Conservation (phyloP, 257 asterid species). For the Solanum acaule region DNA sequence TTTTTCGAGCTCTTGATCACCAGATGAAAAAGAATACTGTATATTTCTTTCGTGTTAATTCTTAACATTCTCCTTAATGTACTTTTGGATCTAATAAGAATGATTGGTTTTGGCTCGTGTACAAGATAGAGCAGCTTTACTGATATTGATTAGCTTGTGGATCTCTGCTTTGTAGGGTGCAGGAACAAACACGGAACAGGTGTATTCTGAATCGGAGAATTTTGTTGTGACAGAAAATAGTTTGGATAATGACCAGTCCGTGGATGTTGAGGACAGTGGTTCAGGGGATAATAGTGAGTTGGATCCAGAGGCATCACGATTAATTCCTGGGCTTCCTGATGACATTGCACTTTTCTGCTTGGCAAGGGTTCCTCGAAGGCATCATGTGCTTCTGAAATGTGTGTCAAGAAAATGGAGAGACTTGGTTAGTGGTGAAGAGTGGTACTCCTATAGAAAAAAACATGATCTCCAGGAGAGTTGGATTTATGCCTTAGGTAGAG, state of each 20-base stretch:
- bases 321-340: conserved; percentile 74
- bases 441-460: conserved; percentile 38
- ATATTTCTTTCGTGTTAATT: neutral
- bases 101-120: neutral
- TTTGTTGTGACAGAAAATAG: neutral
- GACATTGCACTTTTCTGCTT: conserved; percentile 63
- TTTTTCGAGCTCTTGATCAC: neutral
- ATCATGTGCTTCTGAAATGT: conserved; percentile 49
- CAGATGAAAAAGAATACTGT: neutral
- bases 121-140: neutral
- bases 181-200: neutral
- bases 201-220: neutral
- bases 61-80: neutral
- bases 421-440: conserved; percentile 41
- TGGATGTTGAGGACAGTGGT: conserved; percentile 3
- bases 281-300: conserved; percentile 2
- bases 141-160: neutral
- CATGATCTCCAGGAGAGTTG: conserved; percentile 58
- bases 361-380: conserved; percentile 69
- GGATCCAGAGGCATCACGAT: conserved; percentile 18
- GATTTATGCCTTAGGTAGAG: conserved; percentile 66
- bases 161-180: neutral
- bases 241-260: neutral
- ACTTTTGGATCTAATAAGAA: neutral
- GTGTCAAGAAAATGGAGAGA: conserved; percentile 78